A percentile compares a stretch with the other conserved stretches of the same genome.
Evolutionary conservation across 176 grass and related monocot genomes (phyloP).

Genomic region (Aegilops tauschii): DNA sequence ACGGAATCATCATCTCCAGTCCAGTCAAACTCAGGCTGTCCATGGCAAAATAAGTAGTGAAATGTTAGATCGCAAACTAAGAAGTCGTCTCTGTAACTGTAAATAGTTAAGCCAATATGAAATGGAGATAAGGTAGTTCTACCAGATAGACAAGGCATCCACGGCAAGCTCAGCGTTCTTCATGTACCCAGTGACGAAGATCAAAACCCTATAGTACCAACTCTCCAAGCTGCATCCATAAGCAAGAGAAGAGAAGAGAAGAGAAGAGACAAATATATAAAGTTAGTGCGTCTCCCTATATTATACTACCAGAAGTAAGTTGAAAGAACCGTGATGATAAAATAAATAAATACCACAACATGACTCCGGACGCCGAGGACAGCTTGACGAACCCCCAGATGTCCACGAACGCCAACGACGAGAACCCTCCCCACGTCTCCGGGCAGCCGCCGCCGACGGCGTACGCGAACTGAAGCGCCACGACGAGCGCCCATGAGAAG

Average conservation of each 20-base stretch:
- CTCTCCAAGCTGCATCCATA: conserved; percentile 49
- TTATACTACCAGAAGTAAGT: neutral
- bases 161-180: conserved; percentile 53
- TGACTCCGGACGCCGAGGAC: conserved; percentile 35
- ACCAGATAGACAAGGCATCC: conserved; percentile 65
- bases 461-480: conserved; percentile 4
- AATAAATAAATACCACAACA: conserved; percentile 37
- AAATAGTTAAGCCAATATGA: no score
- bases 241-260: neutral
- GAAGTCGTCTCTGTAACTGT: neutral
- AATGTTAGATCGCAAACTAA: neutral
- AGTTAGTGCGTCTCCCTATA: no score
- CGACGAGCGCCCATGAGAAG: conserved; percentile 10
- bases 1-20: conserved; percentile 73
- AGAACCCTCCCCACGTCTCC: conserved; percentile 36
- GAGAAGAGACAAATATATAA: no score
- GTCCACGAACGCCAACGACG: conserved; percentile 26
- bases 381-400: conserved; percentile 29
- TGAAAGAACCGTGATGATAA: neutral
- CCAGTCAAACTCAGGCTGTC: neutral
- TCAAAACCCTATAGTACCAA: conserved; percentile 57
- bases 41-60: neutral
- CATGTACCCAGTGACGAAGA: conserved; percentile 56
- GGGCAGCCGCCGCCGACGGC: conserved; percentile 32
- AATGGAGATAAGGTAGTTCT: neutral